phyloP scores from a whole-genome alignment of 1,139 yeast species.

The Pichia inconspicua region DNA sequence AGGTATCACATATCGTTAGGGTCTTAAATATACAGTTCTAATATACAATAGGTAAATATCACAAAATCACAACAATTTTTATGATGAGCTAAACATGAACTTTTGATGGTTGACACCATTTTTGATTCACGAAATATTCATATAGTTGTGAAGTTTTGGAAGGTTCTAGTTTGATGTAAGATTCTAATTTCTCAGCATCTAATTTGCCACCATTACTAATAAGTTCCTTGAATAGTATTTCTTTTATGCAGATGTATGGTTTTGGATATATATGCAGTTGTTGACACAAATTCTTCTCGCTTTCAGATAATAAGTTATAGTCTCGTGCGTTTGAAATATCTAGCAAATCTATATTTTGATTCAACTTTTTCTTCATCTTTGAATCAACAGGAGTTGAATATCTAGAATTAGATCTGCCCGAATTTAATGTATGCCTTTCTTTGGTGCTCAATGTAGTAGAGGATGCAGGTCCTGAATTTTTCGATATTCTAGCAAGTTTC shows the following conservation, averaged over 20 bases:
- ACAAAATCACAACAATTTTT: background rate
- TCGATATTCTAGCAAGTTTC: slow-evolving; percentile 38
- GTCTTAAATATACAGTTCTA: slow-evolving; percentile 1
- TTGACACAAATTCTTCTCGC: slow-evolving; percentile 80
- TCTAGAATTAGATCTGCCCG: slow-evolving; percentile 25
- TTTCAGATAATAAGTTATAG: slow-evolving; percentile 70
- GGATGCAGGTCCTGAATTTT: slow-evolving; percentile 8
- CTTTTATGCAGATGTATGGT: slow-evolving; percentile 88
- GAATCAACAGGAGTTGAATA: slow-evolving; percentile 22
- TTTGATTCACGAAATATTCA: slow-evolving; percentile 87
- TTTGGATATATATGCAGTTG: slow-evolving; percentile 82
- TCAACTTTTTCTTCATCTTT: slow-evolving; percentile 14
- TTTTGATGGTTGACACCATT: slow-evolving; percentile 48
- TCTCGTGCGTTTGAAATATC: slow-evolving; percentile 85
- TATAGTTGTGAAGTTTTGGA: slow-evolving; percentile 79
- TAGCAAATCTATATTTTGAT: slow-evolving; percentile 31
- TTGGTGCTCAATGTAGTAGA: slow-evolving; percentile 15
- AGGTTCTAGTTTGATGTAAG: slow-evolving; percentile 75
- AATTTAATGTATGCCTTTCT: slow-evolving; percentile 25
- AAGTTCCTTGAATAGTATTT: slow-evolving; percentile 82
- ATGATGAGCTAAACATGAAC: background rate
- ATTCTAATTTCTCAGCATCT: slow-evolving; percentile 78
- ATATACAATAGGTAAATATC: background rate
- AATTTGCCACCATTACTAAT: slow-evolving; percentile 76
- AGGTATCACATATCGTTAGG: too few relatives aligned